Evolutionary conservation across 768 basidiomycete species (phyloP).

Genomic region (Trametes maxima): DNA sequence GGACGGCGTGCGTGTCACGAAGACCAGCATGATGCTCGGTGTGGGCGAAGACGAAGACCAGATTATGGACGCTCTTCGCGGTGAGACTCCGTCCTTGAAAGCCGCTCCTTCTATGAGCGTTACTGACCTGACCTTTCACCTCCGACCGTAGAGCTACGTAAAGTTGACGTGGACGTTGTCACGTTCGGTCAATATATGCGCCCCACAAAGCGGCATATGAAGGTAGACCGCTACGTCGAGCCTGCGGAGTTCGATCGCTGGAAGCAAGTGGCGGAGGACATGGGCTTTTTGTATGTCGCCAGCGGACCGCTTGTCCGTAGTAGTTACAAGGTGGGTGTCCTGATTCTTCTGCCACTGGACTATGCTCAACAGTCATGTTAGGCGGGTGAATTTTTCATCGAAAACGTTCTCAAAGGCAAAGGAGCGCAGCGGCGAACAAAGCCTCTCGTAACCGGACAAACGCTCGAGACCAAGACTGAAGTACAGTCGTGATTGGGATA

Average conservation of each 20-base stretch:
- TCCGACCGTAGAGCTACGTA: slow-evolving; percentile 72
- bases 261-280: slow-evolving; percentile 86
- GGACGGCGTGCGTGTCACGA: slow-evolving; percentile 84
- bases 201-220: slow-evolving; percentile 98
- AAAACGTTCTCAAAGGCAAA: slow-evolving; percentile 80
- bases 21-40: slow-evolving; percentile 98
- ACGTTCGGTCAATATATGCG: slow-evolving; percentile 99
- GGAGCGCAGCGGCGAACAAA: slow-evolving; percentile 42
- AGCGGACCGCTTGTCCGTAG: slow-evolving; percentile 95
- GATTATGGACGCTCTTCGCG: slow-evolving; percentile 77
- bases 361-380: slow-evolving; percentile 33
- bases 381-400: slow-evolving; percentile 97
- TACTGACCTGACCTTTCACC: background rate
- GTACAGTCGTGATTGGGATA: background rate
- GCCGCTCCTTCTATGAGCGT: background rate
- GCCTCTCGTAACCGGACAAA: slow-evolving; percentile 22
- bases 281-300: slow-evolving; percentile 97
- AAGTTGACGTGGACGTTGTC: slow-evolving; percentile 90
- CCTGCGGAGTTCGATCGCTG: slow-evolving; percentile 92
- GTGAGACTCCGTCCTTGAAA: slow-evolving; percentile 45
- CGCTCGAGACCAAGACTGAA: background rate
- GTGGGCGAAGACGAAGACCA: slow-evolving; percentile 90
- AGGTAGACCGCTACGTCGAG: slow-evolving; percentile 94
- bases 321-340: slow-evolving; percentile 83
- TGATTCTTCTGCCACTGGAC: background rate